These are phyloP conservation scores for Cystoderma amianthinum DNA, from an alignment of 768 basidiomycete genomes.

Conservation along the genomic window DNA sequence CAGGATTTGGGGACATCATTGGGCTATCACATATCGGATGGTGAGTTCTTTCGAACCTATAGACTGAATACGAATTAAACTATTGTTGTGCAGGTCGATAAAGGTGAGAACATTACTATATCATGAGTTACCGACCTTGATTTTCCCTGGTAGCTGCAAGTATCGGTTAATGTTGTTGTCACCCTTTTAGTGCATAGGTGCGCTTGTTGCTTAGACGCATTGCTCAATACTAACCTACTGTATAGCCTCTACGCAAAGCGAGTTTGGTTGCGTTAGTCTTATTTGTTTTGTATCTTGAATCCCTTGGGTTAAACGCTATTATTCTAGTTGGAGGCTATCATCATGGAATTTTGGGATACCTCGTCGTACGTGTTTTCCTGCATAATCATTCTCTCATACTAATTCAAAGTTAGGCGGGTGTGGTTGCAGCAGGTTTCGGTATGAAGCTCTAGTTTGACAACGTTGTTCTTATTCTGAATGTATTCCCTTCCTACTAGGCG, in stretches of 20 bases:
- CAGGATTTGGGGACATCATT: conserved; percentile 22
- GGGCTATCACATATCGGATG: conserved; percentile 20
- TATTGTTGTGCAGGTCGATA: conserved; percentile 19
- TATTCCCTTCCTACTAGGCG: conserved; percentile 10
- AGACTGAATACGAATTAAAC: too few relatives aligned
- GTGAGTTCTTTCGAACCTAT: conserved; percentile 18
- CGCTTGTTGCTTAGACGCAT: conserved; percentile 7
- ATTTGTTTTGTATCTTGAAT: background rate
- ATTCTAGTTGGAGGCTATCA: conserved; percentile 27
- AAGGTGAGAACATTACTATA: conserved; percentile 9
- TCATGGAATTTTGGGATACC: conserved; percentile 24
- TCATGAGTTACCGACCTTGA: background rate
- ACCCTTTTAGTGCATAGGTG: conserved; percentile 37
- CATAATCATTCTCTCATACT: conserved; percentile 10
- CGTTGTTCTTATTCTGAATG: conserved; percentile 1
- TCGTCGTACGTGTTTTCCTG: conserved; percentile 19
- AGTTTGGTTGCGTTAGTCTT: conserved; percentile 38
- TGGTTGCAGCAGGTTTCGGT: conserved; percentile 33
- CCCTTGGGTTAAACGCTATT: background rate
- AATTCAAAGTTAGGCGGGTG: conserved; percentile 16
- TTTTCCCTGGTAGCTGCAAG: conserved; percentile 28
- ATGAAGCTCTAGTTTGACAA: conserved; percentile 5
- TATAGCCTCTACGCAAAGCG: conserved; percentile 35
- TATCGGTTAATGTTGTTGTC: conserved; percentile 34
- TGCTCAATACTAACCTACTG: background rate